Base-by-base conservation (phyloP, 768 basidiomycete species). In the Tricholoma matsutake region DNA sequence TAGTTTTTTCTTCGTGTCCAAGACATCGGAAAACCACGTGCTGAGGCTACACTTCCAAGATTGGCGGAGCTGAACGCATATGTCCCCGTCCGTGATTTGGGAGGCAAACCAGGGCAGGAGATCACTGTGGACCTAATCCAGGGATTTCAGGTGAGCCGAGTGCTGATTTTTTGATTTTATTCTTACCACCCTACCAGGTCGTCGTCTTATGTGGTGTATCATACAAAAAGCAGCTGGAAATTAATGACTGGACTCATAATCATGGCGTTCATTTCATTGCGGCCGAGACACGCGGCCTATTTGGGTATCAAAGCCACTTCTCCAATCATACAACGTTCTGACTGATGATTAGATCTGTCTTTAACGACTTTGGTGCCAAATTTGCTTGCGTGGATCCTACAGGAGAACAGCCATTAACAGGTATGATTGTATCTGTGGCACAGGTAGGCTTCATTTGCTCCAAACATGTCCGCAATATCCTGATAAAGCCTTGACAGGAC, bases 361-460 rank as follows among this genome's bases (percentile, higher is more conserved):
- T 99, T 82, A 96, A 92, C 72, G 97, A 99, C 75, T 98, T 99
- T 66, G 97, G 97, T 6, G 75, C 87, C 25, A 93, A 92, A 73
- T 99, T 98, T 71, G 89, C 93, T 14, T 96, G 94, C 65, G 92
- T 97, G 25, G 97, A 99, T 71, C 88, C 94, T n/a, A 96, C 92
- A n/a, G 97, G 97, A 16, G 97, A 98, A 75, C 89, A 94, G 65
- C 90, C 95, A 3, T 79, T 98, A 60, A 82, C 86, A 1, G 97
- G 97, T 18, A 98, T 99, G 94, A 90, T 98, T 59, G 96, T 95
- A 9, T 91, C 92, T 57, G 86, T 98, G n/a, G 88, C 86, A 57
- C 91, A 92, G 80, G 95, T 91, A 55, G 53, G 69, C 6, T 62
- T 41, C 1, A 32, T n/a, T 11, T 18, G 59, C 25, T 20, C 13